Conservation (phyloP, 2,329 filamentous ascomycete species). For the Botrytis elliptica region DNA sequence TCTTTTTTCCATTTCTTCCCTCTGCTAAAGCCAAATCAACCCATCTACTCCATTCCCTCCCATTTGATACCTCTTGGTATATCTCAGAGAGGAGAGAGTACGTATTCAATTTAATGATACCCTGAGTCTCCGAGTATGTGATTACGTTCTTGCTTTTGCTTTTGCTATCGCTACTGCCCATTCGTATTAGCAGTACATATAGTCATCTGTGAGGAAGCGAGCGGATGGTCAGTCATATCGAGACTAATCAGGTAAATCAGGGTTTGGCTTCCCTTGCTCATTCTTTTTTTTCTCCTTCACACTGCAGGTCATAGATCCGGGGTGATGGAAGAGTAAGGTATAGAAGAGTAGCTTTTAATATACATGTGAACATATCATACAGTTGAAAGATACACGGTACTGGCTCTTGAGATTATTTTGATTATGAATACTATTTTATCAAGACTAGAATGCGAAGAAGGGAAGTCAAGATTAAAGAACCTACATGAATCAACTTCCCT, state of each 20-base stretch:
- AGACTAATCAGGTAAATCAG: not conserved
- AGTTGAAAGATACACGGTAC: not conserved
- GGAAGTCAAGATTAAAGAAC: not conserved
- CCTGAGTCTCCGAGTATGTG: too few species aligned
- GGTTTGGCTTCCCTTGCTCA: not conserved
- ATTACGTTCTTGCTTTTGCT: too few species aligned
- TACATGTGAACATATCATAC: not conserved
- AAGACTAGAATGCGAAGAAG: not conserved
- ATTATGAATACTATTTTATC: not conserved
- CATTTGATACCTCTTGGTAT: not conserved
- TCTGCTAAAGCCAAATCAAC: not conserved
- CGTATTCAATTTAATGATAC: not conserved
- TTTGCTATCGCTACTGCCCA: too few species aligned
- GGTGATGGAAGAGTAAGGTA: not conserved
- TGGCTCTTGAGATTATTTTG: not conserved
- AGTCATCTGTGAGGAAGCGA: not conserved
- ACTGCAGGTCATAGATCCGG: not conserved
- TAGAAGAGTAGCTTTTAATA: not conserved
- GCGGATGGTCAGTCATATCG: not conserved
- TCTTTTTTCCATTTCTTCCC: not conserved
- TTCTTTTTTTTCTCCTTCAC: not conserved
- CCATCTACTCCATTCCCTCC: not conserved
- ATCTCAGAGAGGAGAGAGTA: not conserved
- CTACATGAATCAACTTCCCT: not conserved
- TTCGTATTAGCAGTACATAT: too few species aligned